These are phyloP conservation scores for Allantophomopsis lycopodina DNA, from an alignment of 2,329 filamentous ascomycete species.

Conservation along the genomic window DNA sequence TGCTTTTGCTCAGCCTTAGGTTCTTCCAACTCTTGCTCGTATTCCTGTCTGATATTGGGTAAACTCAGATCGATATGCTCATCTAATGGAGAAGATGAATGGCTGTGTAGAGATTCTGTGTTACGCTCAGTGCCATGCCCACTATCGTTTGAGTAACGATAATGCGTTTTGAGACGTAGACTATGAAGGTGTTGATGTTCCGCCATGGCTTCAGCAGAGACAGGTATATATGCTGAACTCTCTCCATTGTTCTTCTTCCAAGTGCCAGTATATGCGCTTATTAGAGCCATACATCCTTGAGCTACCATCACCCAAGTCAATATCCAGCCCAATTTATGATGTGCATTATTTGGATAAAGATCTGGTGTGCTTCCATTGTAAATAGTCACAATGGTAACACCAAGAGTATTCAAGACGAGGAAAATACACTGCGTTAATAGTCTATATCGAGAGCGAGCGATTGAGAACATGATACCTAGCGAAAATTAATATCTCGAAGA, in stretches of 20 bases:
- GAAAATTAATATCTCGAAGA: slow-evolving; percentile 2
- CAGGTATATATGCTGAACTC: slow-evolving; percentile 45
- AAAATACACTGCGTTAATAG: slow-evolving; percentile 58
- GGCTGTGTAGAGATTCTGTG: slow-evolving; percentile 52
- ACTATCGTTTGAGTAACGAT: slow-evolving; percentile 56
- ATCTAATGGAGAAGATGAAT: slow-evolving; percentile 45
- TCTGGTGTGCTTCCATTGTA: slow-evolving; percentile 78
- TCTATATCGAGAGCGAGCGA: slow-evolving; percentile 64
- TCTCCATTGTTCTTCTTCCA: slow-evolving; percentile 26
- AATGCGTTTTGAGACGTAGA: slow-evolving; percentile 21
- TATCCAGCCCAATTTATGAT: slow-evolving; percentile 80
- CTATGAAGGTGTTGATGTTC: slow-evolving; percentile 32
- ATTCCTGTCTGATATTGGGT: slow-evolving; percentile 23
- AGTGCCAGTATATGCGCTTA: slow-evolving; percentile 10
- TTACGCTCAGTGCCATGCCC: slow-evolving; percentile 59
- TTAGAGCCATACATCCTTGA: slow-evolving; percentile 46
- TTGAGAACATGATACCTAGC: slow-evolving; percentile 60
- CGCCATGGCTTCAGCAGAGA: slow-evolving; percentile 40
- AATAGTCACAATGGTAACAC: slow-evolving; percentile 48
- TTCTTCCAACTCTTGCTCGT: slow-evolving; percentile 23
- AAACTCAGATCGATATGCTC: slow-evolving; percentile 23
- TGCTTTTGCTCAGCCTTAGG: slow-evolving; percentile 27
- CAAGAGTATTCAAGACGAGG: slow-evolving; percentile 46
- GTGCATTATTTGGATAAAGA: slow-evolving; percentile 74
- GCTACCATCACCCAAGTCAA: slow-evolving; percentile 57